Base-by-base conservation (phyloP, 352 stramenopile genomes). In the Globisporangium iwayamae region DNA sequence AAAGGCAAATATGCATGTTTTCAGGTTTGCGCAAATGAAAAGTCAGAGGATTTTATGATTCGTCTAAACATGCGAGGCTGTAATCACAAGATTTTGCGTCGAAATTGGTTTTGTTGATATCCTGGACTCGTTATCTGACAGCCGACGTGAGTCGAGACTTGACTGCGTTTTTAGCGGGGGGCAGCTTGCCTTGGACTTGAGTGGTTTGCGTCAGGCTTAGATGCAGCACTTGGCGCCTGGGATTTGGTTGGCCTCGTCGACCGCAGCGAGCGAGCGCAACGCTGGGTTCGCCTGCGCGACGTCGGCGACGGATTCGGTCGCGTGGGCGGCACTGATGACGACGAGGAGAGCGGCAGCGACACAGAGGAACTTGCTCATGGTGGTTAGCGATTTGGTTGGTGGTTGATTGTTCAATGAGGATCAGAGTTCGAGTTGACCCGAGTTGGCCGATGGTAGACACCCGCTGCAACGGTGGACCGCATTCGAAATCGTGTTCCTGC, bases 301-400 rank as follows among this genome's bases (percentile, higher is more conserved):
- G 20, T 51, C 8, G 6, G 18, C 45, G 4, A 34, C 20, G 13
- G 46, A 53, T 9, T 53, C 46, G 46, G 20, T n/a, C 46, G 46
- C 20, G 20, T 53, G 18, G 46, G 20, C 20, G 46, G 9, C n/a
- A 10, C 46, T 30, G 46, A 53, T 6, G 20, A 10, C 46, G 9
- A 53, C 7, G 46, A 53, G 20, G 46, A 53, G 46, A 4, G 18
- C 20, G 20, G 20, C 20, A 53, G 20, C 22, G 47, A 53, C 22
- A 22, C n/a, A 53, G 47, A 53, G n/a, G 47, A 53, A 11, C 22
- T 53, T 53, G 22, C 34, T 53, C 47, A 53, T 53, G 47, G 10
- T 18, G 46, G 9, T 3, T 32, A 2, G 46, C 0, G 11, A 13
- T 46, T 46, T 43, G 38, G 11, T 51, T 13, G 47, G 22, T 34